These are phyloP conservation scores for Asterochloris sp. DNA, from an alignment of 139 green algal genomes.

Conservation along the genomic window DNA sequence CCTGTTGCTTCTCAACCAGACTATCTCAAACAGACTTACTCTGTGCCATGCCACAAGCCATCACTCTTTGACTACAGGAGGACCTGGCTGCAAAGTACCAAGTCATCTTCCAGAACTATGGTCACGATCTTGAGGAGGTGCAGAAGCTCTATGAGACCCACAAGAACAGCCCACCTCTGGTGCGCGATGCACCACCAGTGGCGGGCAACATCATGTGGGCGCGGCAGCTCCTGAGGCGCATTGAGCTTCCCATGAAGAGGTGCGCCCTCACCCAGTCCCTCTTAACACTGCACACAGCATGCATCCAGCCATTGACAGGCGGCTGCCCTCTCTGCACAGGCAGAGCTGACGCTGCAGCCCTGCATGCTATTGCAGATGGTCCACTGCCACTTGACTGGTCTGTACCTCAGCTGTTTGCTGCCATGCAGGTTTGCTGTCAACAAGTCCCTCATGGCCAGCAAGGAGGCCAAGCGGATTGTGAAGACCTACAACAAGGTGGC, in stretches of 20 bases:
- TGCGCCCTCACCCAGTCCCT: not conserved
- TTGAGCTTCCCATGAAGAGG: constrained; percentile 89
- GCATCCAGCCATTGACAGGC: not conserved
- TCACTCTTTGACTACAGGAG: not conserved
- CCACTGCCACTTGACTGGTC: not conserved
- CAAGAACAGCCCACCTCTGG: constrained; percentile 79
- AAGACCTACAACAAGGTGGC: constrained; percentile 88
- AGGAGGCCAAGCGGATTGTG: constrained; percentile 86
- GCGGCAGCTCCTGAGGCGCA: constrained; percentile 83
- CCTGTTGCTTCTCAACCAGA: not conserved
- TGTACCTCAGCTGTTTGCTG: not conserved
- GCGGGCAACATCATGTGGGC: constrained; percentile 89
- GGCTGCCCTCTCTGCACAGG: not conserved
- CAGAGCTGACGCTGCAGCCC: not conserved
- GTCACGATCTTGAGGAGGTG: constrained; percentile 79
- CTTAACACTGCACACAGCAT: not conserved
- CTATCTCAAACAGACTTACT: not conserved
- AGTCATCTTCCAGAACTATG: constrained; percentile 86
- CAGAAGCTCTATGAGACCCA: constrained; percentile 89
- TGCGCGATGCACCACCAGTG: constrained; percentile 82
- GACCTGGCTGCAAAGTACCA: constrained; percentile 80
- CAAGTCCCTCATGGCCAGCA: constrained; percentile 76
- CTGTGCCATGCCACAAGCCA: not conserved
- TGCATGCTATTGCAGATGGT: too few species aligned
- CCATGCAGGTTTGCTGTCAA: constrained; percentile 62